Percentiles rank a stretch among this genome's conserved stretches.
phyloP scores from a whole-genome alignment of 306 rosid species.

The Malus orientalis region DNA sequence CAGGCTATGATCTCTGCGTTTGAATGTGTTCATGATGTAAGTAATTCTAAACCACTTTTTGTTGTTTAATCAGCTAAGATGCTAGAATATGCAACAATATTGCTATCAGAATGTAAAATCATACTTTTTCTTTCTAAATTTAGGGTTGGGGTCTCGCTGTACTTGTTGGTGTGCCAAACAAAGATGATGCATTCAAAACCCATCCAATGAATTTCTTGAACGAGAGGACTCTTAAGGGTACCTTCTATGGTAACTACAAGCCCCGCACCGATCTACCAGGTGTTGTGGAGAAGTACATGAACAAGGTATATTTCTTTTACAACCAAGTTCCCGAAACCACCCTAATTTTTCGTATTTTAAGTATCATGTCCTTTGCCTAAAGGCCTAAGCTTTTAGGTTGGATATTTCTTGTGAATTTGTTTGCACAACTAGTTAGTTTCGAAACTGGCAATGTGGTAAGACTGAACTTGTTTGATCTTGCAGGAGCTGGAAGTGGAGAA shows the following conservation, averaged over 20 bases:
- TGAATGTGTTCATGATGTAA: constrained; percentile 89
- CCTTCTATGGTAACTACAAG: constrained; percentile 86
- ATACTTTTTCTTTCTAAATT: not conserved
- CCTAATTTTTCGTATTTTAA: no score
- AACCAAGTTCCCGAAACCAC: not conserved
- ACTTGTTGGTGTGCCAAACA: constrained; percentile 82
- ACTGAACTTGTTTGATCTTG: not conserved
- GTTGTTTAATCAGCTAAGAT: not conserved
- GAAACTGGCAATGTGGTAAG: not conserved
- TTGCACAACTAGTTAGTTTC: no score
- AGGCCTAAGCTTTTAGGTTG: no score
- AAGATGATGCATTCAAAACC: constrained; percentile 79
- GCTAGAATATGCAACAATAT: not conserved
- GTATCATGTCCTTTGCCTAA: no score
- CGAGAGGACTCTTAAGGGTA: constrained; percentile 87
- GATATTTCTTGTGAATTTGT: no score
- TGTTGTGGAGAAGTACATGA: constrained; percentile 75
- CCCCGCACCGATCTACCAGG: constrained; percentile 70
- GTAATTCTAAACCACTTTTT: not conserved
- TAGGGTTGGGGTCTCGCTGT: constrained; percentile 98
- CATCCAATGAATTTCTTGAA: constrained; percentile 63
- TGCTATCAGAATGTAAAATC: not conserved
- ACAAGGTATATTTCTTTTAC: constrained; percentile 17
- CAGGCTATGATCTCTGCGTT: constrained; percentile 92
- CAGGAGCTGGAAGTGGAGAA: constrained; percentile 76